Base-by-base conservation (phyloP, 2,329 filamentous ascomycete genomes). In the Sphaerulina populicola region DNA sequence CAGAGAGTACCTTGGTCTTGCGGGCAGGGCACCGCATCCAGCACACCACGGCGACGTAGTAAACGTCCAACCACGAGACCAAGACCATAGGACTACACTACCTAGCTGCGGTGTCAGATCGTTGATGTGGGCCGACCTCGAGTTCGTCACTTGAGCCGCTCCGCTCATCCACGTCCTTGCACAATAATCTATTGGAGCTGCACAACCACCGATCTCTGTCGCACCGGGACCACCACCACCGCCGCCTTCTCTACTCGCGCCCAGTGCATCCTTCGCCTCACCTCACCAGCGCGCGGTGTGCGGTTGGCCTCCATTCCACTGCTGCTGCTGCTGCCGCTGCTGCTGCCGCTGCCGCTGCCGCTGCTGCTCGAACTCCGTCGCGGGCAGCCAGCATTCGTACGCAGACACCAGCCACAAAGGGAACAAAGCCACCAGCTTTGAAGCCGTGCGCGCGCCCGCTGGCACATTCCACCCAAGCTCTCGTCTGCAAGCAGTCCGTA, bases 401-500 rank as follows among this genome's bases (percentile, higher is more conserved):
- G 12, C 21, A 49, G 47, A 49, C 53, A 52, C 46, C 48, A 40
- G 47, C 44, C 53, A 52, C 49, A 49, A 40, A 35, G 12, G 31
- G 31, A 35, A 35, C 8, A 35, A 35, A 35, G 31, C 31, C 31
- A 35, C 31, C 10, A 43, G 48, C 52, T 49, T 47, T 21, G 53
- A 27, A 55, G 50, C 52, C 56, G 44, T 47, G 49, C 44, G 54
- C 45, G 40, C 49, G 49, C 44, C 30, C 41, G 47, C 52, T 53
- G 52, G 36, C 51, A 51, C 57, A 57, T 58, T 56, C 56, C 57
- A 53, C 50, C 47, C 55, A n/a, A 35, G 31, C 31, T 35, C 8
- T 9, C 31, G 31, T 46, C 49, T 50, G 53, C 51, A 51, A 52
- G 50, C 56, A 52, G 46, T 45, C 53, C 47, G 33, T 30, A 36